Evolutionary conservation across 2,329 filamentous ascomycete species (phyloP).

Genomic region (Phaeosphaeriaceae sp.): DNA sequence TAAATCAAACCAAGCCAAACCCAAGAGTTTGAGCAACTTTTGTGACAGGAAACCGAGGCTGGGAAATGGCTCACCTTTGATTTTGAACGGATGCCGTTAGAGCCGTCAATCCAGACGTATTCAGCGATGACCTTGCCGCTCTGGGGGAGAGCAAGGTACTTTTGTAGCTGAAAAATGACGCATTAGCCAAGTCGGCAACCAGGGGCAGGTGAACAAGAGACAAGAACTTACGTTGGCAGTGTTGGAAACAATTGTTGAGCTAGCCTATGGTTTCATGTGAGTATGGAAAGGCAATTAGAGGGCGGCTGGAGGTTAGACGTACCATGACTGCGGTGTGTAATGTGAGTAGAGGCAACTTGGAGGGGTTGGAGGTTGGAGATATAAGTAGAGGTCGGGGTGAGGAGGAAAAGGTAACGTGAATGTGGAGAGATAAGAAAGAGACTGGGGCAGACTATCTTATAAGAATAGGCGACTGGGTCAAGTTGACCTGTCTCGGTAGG

Average conservation of each 20-base stretch:
- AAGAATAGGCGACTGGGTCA: slow-evolving; percentile 29
- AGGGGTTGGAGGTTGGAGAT: slow-evolving; percentile 25
- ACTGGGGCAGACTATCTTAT: slow-evolving; percentile 32
- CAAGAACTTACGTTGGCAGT: slow-evolving; percentile 55
- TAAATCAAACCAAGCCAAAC: too few species aligned
- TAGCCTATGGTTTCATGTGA: slow-evolving; percentile 33
- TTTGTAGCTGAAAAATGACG: slow-evolving; percentile 70
- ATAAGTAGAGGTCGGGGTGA: slow-evolving; percentile 17
- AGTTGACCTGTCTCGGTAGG: slow-evolving; percentile 36
- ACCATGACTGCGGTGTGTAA: slow-evolving; percentile 42
- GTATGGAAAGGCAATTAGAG: slow-evolving; percentile 4
- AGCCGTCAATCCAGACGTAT: slow-evolving; percentile 94
- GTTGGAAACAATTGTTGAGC: slow-evolving; percentile 54
- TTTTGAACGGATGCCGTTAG: slow-evolving; percentile 88
- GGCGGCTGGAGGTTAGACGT: slow-evolving; percentile 14
- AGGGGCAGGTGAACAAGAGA: slow-evolving; percentile 26
- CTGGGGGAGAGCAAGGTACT: slow-evolving; percentile 91
- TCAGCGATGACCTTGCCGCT: slow-evolving; percentile 89
- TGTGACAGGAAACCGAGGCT: too few species aligned
- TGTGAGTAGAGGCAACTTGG: slow-evolving; percentile 15
- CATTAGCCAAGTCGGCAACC: slow-evolving; percentile 24
- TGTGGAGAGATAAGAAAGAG: slow-evolving; percentile 34
- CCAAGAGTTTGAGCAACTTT: too few species aligned
- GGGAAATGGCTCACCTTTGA: slow-evolving; percentile 76
- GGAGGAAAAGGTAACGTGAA: slow-evolving; percentile 16